These are phyloP conservation scores for Neurospora sp. DNA, from an alignment of 2,329 filamentous ascomycete species.

Conservation along the genomic window DNA sequence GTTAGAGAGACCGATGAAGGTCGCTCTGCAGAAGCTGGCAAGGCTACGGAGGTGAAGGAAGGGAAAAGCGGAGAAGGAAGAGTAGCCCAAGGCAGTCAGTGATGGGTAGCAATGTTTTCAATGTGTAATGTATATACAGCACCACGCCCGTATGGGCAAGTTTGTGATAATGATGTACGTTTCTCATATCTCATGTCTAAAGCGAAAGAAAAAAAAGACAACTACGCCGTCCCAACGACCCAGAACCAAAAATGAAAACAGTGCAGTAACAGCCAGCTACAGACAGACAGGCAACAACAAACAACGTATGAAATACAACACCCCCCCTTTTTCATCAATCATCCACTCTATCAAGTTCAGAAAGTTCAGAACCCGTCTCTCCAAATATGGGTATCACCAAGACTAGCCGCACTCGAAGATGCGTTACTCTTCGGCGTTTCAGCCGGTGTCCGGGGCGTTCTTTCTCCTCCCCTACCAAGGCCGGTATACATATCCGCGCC, in stretches of 20 bases:
- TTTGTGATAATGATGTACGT: neutral
- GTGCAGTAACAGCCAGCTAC: neutral
- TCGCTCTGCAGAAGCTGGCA: neutral
- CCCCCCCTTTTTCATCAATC: neutral
- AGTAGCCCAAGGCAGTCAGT: neutral
- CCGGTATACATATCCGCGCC: neutral
- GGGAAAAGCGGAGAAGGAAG: neutral
- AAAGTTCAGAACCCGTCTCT: constrained; percentile 20
- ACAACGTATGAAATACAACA: neutral
- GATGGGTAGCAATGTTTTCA: neutral
- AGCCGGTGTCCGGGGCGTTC: constrained; percentile 5
- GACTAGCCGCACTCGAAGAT: constrained; percentile 33
- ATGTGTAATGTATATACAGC: neutral
- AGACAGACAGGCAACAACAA: neutral
- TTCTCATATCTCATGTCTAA: neutral
- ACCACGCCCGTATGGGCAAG: neutral
- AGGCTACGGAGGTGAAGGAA: neutral
- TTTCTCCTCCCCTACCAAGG: neutral
- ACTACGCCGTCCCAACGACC: neutral
- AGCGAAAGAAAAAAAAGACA: neutral
- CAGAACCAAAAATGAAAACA: constrained; percentile 1
- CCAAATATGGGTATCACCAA: constrained; percentile 43
- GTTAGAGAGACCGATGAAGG: neutral
- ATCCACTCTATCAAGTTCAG: neutral
- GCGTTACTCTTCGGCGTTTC: constrained; percentile 21